A percentile compares a stretch with the other conserved stretches of the same genome.
Evolutionary conservation across 208 protist genomes (phyloP).

Genomic region (Vickermania ingenoplastis): DNA sequence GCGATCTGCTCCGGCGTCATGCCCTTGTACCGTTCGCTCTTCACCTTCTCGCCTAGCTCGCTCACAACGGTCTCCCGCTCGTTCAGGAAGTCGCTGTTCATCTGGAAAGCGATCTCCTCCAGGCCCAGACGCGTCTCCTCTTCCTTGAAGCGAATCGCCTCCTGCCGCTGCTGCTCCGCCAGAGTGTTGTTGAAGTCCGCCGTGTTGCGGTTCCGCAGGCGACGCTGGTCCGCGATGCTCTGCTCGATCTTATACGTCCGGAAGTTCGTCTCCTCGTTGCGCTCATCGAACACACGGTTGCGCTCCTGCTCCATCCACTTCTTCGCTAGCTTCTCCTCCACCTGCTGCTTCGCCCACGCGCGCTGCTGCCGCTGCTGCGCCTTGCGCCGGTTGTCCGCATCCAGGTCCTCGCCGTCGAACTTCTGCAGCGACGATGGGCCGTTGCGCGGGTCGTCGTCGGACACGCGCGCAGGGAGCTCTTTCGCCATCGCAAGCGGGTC

Average conservation of each 20-base stretch:
- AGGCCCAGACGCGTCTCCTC: conserved; percentile 73
- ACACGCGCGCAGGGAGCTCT: conserved; percentile 78
- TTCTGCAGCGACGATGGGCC: conserved; percentile 78
- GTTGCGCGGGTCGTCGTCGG: conserved; percentile 85
- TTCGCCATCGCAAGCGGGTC: conserved; percentile 68
- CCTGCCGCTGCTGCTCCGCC: too few species aligned
- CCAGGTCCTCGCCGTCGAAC: conserved; percentile 90
- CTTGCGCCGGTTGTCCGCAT: conserved; percentile 42
- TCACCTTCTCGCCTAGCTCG: conserved; percentile 60
- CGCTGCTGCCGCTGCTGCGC: conserved; percentile 82
- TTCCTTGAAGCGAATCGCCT: conserved; percentile 56
- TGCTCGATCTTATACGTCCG: conserved; percentile 74
- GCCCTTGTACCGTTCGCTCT: conserved; percentile 77
- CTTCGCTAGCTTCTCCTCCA: conserved; percentile 85
- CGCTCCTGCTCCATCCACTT: conserved; percentile 89
- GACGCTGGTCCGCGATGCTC: conserved; percentile 60
- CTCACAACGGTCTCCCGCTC: conserved; percentile 73
- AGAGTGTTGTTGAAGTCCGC: conserved; percentile 87
- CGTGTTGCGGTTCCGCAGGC: conserved; percentile 48
- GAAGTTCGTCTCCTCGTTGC: conserved; percentile 79
- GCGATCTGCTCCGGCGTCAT: conserved; percentile 43
- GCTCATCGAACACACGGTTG: conserved; percentile 71
- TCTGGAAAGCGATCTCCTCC: conserved; percentile 86
- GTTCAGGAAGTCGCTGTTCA: conserved; percentile 85
- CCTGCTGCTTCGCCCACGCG: conserved; percentile 75